These are phyloP conservation scores for Trametes hirsuta DNA, from an alignment of 1,284 basidiomycete species.

Conservation along the genomic window DNA sequence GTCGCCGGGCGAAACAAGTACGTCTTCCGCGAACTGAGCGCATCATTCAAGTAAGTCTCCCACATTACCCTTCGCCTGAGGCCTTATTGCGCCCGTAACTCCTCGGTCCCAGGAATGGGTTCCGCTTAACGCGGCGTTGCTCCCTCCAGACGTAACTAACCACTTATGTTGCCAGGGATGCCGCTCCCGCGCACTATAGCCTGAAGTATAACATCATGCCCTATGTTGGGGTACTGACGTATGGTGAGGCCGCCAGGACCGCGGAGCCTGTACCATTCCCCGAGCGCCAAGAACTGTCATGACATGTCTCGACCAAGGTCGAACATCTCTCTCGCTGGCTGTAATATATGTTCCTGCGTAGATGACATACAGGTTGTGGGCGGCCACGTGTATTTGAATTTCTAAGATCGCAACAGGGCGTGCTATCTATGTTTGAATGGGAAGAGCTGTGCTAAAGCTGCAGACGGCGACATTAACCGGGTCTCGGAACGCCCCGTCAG, in stretches of 20 bases:
- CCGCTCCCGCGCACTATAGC: conserved; percentile 67
- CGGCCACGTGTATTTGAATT: conserved; percentile 13
- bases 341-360: conserved; percentile 9
- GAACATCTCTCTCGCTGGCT: conserved; percentile 2
- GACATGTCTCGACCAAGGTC: conserved; percentile 6
- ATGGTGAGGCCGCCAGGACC: conserved; percentile 74
- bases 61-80: background rate
- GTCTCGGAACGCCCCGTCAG: conserved; percentile 9
- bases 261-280: conserved; percentile 55
- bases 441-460: conserved; percentile 6
- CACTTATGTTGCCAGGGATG: conserved; percentile 48
- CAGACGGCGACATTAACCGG: conserved; percentile 18
- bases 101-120: too few relatives aligned
- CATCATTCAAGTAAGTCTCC: conserved; percentile 74
- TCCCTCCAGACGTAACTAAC: conserved; percentile 7
- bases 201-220: conserved; percentile 93
- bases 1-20: conserved; percentile 82
- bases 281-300: conserved; percentile 41
- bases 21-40: conserved; percentile 76
- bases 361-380: conserved; percentile 7
- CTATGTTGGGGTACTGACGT: conserved; percentile 78
- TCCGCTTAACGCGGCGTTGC: too few relatives aligned
- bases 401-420: conserved; percentile 15
- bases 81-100: background rate
- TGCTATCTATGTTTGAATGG: conserved; percentile 20